These are phyloP conservation scores for Stellera chamaejasme DNA, from an alignment of 345 rosid genomes.

Conservation along the genomic window DNA sequence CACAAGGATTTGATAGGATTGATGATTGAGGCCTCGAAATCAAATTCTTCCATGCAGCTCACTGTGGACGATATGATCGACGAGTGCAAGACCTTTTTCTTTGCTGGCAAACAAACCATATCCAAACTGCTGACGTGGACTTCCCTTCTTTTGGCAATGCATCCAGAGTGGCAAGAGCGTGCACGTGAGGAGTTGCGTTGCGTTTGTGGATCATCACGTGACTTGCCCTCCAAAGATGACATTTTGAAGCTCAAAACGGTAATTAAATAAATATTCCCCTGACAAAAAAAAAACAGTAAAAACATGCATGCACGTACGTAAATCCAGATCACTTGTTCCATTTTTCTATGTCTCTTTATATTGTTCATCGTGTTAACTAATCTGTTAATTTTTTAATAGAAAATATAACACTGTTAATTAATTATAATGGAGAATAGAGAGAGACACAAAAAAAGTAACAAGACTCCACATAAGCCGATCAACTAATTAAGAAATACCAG, in stretches of 20 bases:
- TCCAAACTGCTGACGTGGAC: conserved; percentile 85
- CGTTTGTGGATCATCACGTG: conserved; percentile 83
- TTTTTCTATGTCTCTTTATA: background rate
- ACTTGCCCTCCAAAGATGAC: conserved; percentile 56
- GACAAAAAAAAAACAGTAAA: background rate
- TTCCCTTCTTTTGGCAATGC: conserved; percentile 58
- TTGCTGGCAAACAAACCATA: conserved; percentile 90
- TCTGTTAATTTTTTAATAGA: too few relatives aligned
- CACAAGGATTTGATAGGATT: conserved; percentile 45
- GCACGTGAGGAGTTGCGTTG: conserved; percentile 72
- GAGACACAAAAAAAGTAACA: too few relatives aligned
- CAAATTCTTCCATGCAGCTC: conserved; percentile 18
- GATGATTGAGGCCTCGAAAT: conserved; percentile 47
- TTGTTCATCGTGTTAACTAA: background rate
- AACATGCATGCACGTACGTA: conserved; percentile 5
- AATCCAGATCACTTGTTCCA: background rate
- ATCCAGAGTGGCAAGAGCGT: conserved; percentile 82
- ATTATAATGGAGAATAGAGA: too few relatives aligned
- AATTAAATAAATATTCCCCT: background rate
- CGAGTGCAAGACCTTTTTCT: conserved; percentile 89
- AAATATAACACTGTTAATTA: too few relatives aligned
- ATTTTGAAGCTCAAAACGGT: conserved; percentile 76
- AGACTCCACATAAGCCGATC: too few relatives aligned
- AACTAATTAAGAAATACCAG: too few relatives aligned
- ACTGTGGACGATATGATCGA: conserved; percentile 57